Evolutionary conservation across 768 basidiomycete species (phyloP).

Genomic region (Russula griseocarnosa): DNA sequence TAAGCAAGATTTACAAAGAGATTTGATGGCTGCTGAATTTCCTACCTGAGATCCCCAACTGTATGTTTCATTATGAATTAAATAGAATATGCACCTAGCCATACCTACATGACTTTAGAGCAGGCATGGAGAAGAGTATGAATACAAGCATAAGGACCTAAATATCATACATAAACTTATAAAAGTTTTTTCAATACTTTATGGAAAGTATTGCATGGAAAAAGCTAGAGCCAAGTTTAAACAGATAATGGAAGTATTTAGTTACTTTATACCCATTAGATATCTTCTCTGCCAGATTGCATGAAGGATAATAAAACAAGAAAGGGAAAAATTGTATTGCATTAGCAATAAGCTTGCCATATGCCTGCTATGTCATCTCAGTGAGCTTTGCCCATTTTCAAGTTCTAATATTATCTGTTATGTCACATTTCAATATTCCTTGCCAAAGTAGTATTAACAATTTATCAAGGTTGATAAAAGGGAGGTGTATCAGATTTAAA

Average conservation of each 20-base stretch:
- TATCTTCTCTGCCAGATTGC: background rate
- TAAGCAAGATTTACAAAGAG: background rate
- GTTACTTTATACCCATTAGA: background rate
- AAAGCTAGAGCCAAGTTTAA: constrained; percentile 1
- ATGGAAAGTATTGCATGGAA: background rate
- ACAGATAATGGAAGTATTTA: background rate
- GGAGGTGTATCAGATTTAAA: background rate
- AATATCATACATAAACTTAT: background rate
- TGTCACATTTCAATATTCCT: background rate
- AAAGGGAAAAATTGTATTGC: background rate
- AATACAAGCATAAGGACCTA: background rate
- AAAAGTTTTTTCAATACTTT: background rate
- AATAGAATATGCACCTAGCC: background rate
- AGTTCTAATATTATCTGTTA: background rate
- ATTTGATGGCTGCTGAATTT: background rate
- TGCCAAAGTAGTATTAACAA: background rate
- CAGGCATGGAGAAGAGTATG: background rate
- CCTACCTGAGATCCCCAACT: background rate
- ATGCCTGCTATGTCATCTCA: background rate
- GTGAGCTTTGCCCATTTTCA: background rate
- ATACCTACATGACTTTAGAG: background rate
- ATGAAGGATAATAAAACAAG: background rate
- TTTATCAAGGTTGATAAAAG: background rate
- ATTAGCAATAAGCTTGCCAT: background rate
- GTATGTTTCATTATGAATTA: background rate